Conservation (phyloP, 495 filamentous ascomycete genomes). For the Emericellopsis terricola region DNA sequence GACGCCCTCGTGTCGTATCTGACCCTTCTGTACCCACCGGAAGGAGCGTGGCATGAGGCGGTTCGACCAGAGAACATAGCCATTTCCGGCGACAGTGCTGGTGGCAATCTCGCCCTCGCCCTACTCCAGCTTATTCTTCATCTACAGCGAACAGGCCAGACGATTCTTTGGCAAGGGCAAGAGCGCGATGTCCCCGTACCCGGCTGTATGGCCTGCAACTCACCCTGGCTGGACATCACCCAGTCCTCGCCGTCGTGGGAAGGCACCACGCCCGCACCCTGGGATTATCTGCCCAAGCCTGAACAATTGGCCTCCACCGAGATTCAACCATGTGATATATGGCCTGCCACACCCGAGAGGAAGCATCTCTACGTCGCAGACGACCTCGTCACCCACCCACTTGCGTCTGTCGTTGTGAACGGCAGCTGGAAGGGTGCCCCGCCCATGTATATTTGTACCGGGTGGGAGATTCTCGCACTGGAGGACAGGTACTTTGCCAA, state of each 20-base stretch:
- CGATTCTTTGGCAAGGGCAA: conserved; percentile 44
- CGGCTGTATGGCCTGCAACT: conserved; percentile 43
- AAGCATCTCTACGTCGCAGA: conserved; percentile 51
- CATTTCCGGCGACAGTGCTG: conserved; percentile 70
- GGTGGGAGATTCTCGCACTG: conserved; percentile 65
- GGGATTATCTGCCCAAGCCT: conserved; percentile 55
- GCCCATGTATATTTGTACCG: conserved; percentile 56
- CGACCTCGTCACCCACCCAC: conserved; percentile 46
- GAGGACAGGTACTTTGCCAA: conserved; percentile 46
- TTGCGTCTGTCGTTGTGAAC: conserved; percentile 51
- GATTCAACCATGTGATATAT: conserved; percentile 40
- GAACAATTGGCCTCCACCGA: conserved; percentile 10
- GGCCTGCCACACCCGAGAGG: conserved; percentile 57
- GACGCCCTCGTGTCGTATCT: conserved; percentile 77
- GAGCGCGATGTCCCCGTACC: conserved; percentile 43
- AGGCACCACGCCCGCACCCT: conserved; percentile 31
- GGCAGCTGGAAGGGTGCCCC: conserved; percentile 48
- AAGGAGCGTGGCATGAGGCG: conserved; percentile 51
- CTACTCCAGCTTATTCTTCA: conserved; percentile 62
- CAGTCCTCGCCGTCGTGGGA: conserved; percentile 54
- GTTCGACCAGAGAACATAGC: conserved; percentile 55
- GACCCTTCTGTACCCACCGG: conserved; percentile 61
- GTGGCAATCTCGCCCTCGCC: conserved; percentile 55
- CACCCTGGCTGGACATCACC: conserved; percentile 64
- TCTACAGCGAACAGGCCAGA: conserved; percentile 34